These are phyloP conservation scores for Cytauxzoon felis DNA, from an alignment of 169 alveolate genomes.

Conservation along the genomic window DNA sequence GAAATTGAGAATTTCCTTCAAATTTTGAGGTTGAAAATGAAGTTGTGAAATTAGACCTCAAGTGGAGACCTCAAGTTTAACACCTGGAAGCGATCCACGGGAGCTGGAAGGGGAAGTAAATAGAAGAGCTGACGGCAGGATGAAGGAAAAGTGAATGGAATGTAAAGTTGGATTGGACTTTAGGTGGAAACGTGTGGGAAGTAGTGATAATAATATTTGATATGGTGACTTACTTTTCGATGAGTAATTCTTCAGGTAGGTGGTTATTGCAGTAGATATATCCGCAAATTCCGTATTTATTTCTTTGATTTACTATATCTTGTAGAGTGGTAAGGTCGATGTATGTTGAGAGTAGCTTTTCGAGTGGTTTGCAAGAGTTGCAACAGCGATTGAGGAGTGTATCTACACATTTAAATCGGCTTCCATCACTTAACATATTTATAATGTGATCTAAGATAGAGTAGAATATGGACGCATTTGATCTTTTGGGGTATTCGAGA, in stretches of 20 bases:
- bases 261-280: slow-evolving; percentile 40
- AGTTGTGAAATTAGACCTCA: too few relatives aligned
- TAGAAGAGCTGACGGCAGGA: too few relatives aligned
- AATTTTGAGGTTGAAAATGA: too few relatives aligned
- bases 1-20: too few relatives aligned
- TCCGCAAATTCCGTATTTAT: slow-evolving; percentile 25
- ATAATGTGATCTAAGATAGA: slow-evolving; percentile 8
- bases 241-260: background rate
- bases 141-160: too few relatives aligned
- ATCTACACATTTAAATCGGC: slow-evolving; percentile 31
- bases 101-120: too few relatives aligned
- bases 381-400: slow-evolving; percentile 16
- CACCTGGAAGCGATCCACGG: too few relatives aligned
- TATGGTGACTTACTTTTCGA: too few relatives aligned
- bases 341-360: slow-evolving; percentile 25
- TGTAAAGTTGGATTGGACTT: too few relatives aligned
- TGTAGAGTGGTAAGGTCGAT: slow-evolving; percentile 57
- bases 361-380: slow-evolving; percentile 32
- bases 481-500: slow-evolving; percentile 1
- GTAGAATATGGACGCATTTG: slow-evolving; percentile 23
- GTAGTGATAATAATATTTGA: too few relatives aligned
- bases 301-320: slow-evolving; percentile 12
- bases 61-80: too few relatives aligned
- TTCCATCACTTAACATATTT: slow-evolving; percentile 25
- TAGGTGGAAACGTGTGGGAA: too few relatives aligned